Evolutionary conservation across 106 monocot genomes (phyloP), one percentile per base, ranked within the genome.

Genomic region (Acanthochlamys bracteata): DNA sequence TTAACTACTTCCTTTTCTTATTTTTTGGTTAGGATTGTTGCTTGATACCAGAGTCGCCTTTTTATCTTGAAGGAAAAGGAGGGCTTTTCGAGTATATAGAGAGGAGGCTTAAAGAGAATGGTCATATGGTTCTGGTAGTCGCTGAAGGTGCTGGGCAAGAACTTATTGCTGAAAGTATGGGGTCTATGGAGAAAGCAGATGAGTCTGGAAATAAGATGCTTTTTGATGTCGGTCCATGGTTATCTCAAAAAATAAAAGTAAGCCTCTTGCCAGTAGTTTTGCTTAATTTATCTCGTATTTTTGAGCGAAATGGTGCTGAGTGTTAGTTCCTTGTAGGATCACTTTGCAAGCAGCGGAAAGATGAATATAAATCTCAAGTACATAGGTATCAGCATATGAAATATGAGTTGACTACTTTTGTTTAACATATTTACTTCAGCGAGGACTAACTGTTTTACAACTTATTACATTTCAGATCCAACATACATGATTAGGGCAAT

Each of bases 141-240:
- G 94, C 94, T 7, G 94, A 95, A 71, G 94, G 90, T 71, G 90
- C 94, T 43, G 90, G 94, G 12, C 94, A 90, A 70, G 90, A 95
- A 19, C 84, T 90, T 23, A 87, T 90, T 51, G 76, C 84, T 60
- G 84, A 95, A 74, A 86, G 74, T 69, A 80, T 84, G 71, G 72
- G 69, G 21, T 74, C 76, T 53, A 75, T 69, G 71, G 63, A 76
- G 15, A 53, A 65, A 45, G 71, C 84, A 75, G 95, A 95, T 76
- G 82, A 86, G 55, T 95, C 95, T 41, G 95, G 90, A 78, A 95
- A 95, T 79, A 90, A 84, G 68, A 82, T 87, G 13, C 77, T 90
- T 20, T 74, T 75, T 21, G 94, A 90, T 74, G 77, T 95, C 69
- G 95, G 90, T 22, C 71, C 82, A 39, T 95, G 95, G 90, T 67